Evolutionary conservation across 164 flowering plant genomes (phyloP).

Genomic region (Warburgia ugandensis): DNA sequence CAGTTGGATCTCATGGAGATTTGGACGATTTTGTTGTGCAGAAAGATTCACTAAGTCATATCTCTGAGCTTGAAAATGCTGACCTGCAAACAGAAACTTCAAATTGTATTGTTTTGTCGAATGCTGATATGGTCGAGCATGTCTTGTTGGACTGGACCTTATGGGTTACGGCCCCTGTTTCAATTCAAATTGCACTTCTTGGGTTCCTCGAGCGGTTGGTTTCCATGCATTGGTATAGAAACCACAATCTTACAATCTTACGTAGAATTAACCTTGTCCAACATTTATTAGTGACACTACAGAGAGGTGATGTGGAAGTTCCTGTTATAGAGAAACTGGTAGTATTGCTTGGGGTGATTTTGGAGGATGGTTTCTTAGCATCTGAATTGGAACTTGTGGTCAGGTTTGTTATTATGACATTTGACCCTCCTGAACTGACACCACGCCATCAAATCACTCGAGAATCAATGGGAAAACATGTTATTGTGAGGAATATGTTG

Average conservation of each 20-base stretch:
- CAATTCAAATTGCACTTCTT: slow-evolving; percentile 83
- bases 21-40: slow-evolving; percentile 82
- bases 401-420: slow-evolving; percentile 93
- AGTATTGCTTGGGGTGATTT: slow-evolving; percentile 85
- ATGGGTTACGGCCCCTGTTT: slow-evolving; percentile 85
- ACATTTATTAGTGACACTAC: slow-evolving; percentile 88
- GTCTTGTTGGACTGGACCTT: slow-evolving; percentile 97
- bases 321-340: slow-evolving; percentile 93
- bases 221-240: slow-evolving; percentile 98
- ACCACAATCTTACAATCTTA: slow-evolving; percentile 87
- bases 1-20: slow-evolving; percentile 83
- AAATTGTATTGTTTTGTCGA: slow-evolving; percentile 90
- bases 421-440: slow-evolving; percentile 82
- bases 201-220: slow-evolving; percentile 96
- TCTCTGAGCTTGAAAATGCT: slow-evolving; percentile 83
- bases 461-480: slow-evolving; percentile 97
- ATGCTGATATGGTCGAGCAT: slow-evolving; percentile 99
- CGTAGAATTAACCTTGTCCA: slow-evolving; percentile 94
- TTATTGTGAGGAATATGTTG: slow-evolving; percentile 93
- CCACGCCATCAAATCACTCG: slow-evolving; percentile 48
- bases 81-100: slow-evolving; percentile 68
- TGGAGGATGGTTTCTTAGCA: slow-evolving; percentile 89
- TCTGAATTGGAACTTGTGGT: slow-evolving; percentile 96
- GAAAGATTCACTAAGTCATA: slow-evolving; percentile 84
- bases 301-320: slow-evolving; percentile 99